Conservation (phyloP, 345 rosid genomes). For the Conringia planisiliqua region DNA sequence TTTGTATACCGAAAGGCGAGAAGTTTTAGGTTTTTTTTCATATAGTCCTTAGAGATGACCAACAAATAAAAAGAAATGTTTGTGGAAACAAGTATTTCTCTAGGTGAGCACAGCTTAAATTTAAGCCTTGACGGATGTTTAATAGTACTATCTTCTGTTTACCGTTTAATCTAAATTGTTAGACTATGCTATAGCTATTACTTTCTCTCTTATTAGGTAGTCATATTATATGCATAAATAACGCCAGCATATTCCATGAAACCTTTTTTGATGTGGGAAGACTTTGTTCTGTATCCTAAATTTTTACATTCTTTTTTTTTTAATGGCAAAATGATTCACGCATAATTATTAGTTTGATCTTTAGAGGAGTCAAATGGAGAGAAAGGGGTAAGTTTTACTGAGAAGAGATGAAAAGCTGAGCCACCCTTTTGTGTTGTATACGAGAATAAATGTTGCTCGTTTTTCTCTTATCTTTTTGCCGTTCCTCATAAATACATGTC, state of each 20-base stretch:
- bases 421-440: conserved; percentile 30
- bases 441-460: conserved; percentile 33
- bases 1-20: background rate
- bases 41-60: background rate
- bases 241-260: background rate
- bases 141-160: background rate
- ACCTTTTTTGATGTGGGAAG: background rate
- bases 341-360: background rate
- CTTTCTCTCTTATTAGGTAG: background rate
- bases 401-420: conserved; percentile 30
- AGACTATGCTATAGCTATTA: background rate
- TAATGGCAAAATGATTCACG: background rate
- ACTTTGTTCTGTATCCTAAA: background rate
- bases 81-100: background rate
- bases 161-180: background rate
- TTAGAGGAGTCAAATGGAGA: conserved; percentile 13
- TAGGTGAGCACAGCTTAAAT: background rate
- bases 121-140: background rate
- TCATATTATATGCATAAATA: background rate
- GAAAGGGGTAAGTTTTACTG: conserved; percentile 16
- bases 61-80: background rate
- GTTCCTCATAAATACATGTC: conserved; percentile 28
- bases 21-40: background rate
- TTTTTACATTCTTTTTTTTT: background rate
- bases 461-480: background rate